A percentile compares a stretch with the other conserved stretches of the same genome.
phyloP scores from a whole-genome alignment of 805 yeast species.

The Kluyveromyces siamensis region DNA sequence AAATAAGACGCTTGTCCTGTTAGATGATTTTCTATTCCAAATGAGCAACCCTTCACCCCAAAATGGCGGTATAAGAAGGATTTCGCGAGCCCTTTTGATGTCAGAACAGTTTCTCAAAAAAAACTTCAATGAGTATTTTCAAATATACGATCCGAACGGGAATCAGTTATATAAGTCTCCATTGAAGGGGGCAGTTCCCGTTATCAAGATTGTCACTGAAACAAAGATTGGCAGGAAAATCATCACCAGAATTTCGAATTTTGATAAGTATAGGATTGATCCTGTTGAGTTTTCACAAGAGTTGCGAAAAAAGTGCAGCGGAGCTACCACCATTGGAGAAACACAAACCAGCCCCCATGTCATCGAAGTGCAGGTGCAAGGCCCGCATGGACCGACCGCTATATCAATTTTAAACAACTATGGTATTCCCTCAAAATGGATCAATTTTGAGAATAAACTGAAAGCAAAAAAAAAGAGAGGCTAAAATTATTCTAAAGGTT shows the following conservation, averaged over 20 bases:
- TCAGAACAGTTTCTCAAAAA: slow-evolving; percentile 32
- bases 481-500: slow-evolving; percentile 1
- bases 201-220: slow-evolving; percentile 57
- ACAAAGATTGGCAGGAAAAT: slow-evolving; percentile 74
- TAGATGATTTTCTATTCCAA: slow-evolving; percentile 46
- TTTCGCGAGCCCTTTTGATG: slow-evolving; percentile 37
- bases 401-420: slow-evolving; percentile 47
- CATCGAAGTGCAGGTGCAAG: slow-evolving; percentile 78
- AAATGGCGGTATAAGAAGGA: slow-evolving; percentile 29
- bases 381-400: slow-evolving; percentile 66
- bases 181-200: slow-evolving; percentile 60
- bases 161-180: slow-evolving; percentile 38
- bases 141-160: slow-evolving; percentile 31
- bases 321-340: slow-evolving; percentile 69
- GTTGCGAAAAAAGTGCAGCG: slow-evolving; percentile 74
- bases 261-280: slow-evolving; percentile 59
- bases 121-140: slow-evolving; percentile 42
- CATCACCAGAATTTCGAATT: slow-evolving; percentile 62
- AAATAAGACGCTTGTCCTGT: slow-evolving; percentile 43
- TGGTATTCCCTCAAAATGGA: slow-evolving; percentile 61
- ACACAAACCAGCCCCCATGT: slow-evolving; percentile 42
- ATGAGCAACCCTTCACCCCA: slow-evolving; percentile 19
- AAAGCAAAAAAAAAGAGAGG: slow-evolving; percentile 42
- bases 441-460: slow-evolving; percentile 53
- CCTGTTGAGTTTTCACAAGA: slow-evolving; percentile 58